Evolutionary conservation across 495 filamentous ascomycete species (phyloP).

Genomic region (Parathielavia hyrcaniae): DNA sequence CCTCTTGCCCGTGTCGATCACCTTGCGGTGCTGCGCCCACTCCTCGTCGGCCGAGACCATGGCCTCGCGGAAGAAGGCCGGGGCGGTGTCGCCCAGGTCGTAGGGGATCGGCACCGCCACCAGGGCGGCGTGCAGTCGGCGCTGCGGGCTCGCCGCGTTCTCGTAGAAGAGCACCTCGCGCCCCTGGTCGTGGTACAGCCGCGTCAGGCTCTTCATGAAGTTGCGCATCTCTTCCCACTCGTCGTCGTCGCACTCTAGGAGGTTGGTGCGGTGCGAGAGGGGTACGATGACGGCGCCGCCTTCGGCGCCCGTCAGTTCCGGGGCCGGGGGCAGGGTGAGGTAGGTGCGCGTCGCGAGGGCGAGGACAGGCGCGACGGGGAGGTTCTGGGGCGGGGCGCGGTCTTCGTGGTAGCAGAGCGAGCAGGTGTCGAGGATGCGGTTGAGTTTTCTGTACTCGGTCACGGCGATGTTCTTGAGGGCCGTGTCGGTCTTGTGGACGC

Average conservation of each 20-base stretch:
- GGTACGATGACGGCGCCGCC: slow-evolving; percentile 85
- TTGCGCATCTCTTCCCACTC: slow-evolving; percentile 99
- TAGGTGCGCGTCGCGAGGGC: slow-evolving; percentile 82
- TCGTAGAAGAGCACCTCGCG: slow-evolving; percentile 95
- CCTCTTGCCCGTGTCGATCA: slow-evolving; percentile 79
- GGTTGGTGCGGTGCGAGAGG: slow-evolving; percentile 79
- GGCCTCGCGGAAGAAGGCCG: slow-evolving; percentile 92
- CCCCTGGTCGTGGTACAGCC: slow-evolving; percentile 87
- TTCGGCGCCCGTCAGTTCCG: slow-evolving; percentile 64
- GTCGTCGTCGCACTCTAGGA: slow-evolving; percentile 95
- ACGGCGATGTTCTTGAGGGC: slow-evolving; percentile 86
- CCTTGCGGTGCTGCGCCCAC: slow-evolving; percentile 90
- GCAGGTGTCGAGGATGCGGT: slow-evolving; percentile 78
- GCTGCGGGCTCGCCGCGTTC: slow-evolving; percentile 76
- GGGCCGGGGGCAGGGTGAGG: slow-evolving; percentile 82
- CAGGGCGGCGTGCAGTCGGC: slow-evolving; percentile 79
- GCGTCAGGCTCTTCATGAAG: slow-evolving; percentile 94
- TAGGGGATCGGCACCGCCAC: slow-evolving; percentile 81
- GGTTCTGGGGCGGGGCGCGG: slow-evolving; percentile 53
- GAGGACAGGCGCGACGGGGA: slow-evolving; percentile 80
- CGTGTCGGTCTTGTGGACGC: slow-evolving; percentile 79
- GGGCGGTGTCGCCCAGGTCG: slow-evolving; percentile 78
- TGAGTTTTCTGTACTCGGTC: slow-evolving; percentile 83
- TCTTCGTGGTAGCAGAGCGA: slow-evolving; percentile 93
- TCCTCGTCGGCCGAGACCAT: slow-evolving; percentile 82